A percentile compares a stretch with the other conserved stretches of the same genome.
phyloP scores from a whole-genome alignment of 192 early-diverging fungal genomes.

The Backusella tuberculispora region DNA sequence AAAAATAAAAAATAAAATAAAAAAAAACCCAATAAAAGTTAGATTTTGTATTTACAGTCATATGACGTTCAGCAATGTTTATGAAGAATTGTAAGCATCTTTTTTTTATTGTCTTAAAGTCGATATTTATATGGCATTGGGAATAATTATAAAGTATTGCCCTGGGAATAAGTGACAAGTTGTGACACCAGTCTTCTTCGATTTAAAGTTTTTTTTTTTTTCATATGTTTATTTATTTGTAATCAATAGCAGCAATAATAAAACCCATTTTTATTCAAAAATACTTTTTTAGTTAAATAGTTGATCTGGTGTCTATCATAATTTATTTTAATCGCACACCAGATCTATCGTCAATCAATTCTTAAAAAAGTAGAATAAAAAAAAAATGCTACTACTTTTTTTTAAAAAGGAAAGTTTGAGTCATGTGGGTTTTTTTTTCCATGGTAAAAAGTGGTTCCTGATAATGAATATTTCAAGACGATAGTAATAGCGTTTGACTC shows the following conservation, averaged over 20 bases:
- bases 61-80: too few species aligned
- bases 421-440: neutral
- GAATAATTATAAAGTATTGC: neutral
- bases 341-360: neutral
- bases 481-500: too few species aligned
- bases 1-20: too few species aligned
- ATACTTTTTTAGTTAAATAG: neutral
- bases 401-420: neutral
- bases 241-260: neutral
- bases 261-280: neutral
- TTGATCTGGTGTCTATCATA: neutral
- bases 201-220: neutral
- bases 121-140: too few species aligned
- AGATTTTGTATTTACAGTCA: too few species aligned
- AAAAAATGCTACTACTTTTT: neutral
- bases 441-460: neutral
- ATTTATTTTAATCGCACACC: too few species aligned
- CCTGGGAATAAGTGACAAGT: constrained; percentile 8
- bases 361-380: too few species aligned
- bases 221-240: constrained; percentile 1
- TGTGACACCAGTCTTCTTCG: neutral
- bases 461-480: neutral
- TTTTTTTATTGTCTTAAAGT: too few species aligned
- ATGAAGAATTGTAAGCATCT: too few species aligned
- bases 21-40: too few species aligned